Percentiles rank a stretch among this genome's conserved stretches.
Evolutionary conservation across 192 early-diverging fungal species (phyloP).

Genomic region (Neocallimastix lanati): DNA sequence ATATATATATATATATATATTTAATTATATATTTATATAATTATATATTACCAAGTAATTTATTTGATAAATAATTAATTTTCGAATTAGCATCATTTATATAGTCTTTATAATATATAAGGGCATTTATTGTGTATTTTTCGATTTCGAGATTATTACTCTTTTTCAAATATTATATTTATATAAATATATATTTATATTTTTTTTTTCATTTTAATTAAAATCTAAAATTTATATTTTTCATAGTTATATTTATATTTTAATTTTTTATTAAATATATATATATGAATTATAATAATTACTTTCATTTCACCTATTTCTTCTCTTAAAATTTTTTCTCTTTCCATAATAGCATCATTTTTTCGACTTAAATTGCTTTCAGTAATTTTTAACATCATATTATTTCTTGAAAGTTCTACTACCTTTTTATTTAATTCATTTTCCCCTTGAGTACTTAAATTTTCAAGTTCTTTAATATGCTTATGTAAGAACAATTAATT

Average conservation of each 20-base stretch:
- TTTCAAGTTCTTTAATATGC: not conserved
- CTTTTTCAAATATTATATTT: no score
- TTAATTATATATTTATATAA: no score
- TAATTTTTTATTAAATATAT: no score
- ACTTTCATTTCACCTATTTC: conserved; percentile 15
- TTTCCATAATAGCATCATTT: conserved; percentile 10
- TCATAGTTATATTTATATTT: no score
- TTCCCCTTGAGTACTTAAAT: not conserved
- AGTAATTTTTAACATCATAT: conserved; percentile 17
- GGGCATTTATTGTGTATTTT: conserved; percentile 10
- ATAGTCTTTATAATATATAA: conserved; percentile 7
- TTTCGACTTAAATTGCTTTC: conserved; percentile 16
- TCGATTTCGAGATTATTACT: conserved; percentile 16
- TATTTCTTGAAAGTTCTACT: conserved; percentile 14
- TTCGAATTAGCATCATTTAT: conserved; percentile 5
- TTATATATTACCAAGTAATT: not conserved
- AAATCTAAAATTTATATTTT: no score
- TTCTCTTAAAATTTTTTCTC: conserved; percentile 10
- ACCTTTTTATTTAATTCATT: conserved; percentile 1
- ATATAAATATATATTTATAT: not conserved
- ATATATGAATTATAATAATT: no score
- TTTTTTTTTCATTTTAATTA: conserved; percentile 4
- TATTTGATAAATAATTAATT: not conserved
- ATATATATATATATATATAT: no score
- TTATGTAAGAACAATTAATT: not conserved